Base-by-base conservation (phyloP, 108 stramenopile species). In the Nitzschia sp. region DNA sequence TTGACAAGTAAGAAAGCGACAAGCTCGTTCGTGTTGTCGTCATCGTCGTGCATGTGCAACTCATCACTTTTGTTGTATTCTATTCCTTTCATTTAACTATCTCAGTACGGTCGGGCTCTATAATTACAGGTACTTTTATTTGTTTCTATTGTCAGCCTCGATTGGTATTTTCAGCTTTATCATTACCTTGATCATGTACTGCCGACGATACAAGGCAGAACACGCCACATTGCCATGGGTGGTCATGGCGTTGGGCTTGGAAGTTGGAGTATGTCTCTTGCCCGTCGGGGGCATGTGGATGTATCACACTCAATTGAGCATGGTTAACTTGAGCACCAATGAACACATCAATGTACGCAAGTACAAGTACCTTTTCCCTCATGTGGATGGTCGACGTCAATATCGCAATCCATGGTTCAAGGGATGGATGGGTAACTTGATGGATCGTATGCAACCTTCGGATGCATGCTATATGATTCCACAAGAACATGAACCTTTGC, bases 51-150 rank as follows among this genome's bases (percentile, higher is more conserved):
- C 8, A 11, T 15, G 15, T 42, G 38, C 8, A 8, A 42, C 38
- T 15, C 38, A 42, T 42, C 38, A 42, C 15, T 15, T 11, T 42
- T 15, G 15, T 42, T 15, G 15, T 42, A 8, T 42, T 42, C 38
- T n/a, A n/a, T 5, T 13, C n/a, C 33, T 59, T 28, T 59, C 21
- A n/a, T n/a, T 19, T n/a, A 53, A 53, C 30, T n/a, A n/a, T 42
- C 18, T 11, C 19, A 61, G 59, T 35, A 96, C 94, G 28, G 82
- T 99, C 19, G 99, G 98, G 33, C 78, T 93, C 15, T 87, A 92
- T 83, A 99, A 98, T 71, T 99, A 99, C 82, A 78, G 80, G 27
- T 96, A 84, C 59, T 99, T 99, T 73, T 96, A 85, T 47, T 51
- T 85, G 17, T 96, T 96, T 72, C 73, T 97, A 5, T 27, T 87